These are phyloP conservation scores for Rutidosis leptorrhynchoides DNA, from an alignment of 129 eudicot species.

Conservation along the genomic window DNA sequence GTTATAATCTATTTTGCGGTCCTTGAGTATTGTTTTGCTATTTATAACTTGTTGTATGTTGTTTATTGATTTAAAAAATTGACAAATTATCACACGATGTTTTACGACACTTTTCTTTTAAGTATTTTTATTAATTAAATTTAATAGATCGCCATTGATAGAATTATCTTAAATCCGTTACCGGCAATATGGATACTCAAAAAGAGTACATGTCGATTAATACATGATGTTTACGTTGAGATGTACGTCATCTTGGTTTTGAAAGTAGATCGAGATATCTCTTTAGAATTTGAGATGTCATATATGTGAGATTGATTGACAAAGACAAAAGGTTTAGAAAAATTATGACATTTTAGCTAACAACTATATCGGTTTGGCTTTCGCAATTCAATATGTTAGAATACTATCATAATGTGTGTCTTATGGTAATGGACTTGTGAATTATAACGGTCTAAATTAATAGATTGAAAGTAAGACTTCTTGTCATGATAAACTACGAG, in stretches of 20 bases:
- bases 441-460: no score
- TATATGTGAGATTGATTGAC: conserved; percentile 36
- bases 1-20: neutral
- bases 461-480: no score
- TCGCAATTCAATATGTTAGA: neutral
- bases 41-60: neutral
- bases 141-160: no score
- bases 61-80: neutral
- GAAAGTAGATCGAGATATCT: conserved; percentile 10
- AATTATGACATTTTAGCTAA: conserved; percentile 19
- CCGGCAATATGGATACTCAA: neutral
- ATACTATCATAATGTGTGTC: neutral
- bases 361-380: conserved; percentile 18
- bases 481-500: no score
- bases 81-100: neutral
- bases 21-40: no score
- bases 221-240: conserved; percentile 12
- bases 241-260: conserved; percentile 15
- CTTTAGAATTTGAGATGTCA: conserved; percentile 25
- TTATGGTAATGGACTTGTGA: no score
- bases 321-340: conserved; percentile 32
- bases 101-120: no score
- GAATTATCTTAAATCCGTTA: neutral
- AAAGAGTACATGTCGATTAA: conserved; percentile 9
- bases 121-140: no score